Percentiles rank a stretch among this genome's conserved stretches.
These are phyloP conservation scores for Globisporangium okanoganense DNA, from an alignment of 352 stramenopile genomes.

Conservation along the genomic window DNA sequence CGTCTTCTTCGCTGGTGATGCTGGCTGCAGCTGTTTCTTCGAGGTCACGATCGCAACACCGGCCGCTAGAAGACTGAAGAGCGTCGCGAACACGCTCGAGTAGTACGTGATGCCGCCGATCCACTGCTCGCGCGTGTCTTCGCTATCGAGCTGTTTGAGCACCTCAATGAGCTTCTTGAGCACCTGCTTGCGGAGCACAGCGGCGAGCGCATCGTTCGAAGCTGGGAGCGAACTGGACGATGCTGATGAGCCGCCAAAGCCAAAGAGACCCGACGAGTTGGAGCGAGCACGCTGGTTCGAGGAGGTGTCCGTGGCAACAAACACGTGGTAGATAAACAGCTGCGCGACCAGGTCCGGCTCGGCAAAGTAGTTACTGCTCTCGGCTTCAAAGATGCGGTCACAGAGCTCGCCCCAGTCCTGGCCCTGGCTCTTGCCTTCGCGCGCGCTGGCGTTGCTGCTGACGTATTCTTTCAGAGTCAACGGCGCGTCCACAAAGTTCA, in stretches of 20 bases:
- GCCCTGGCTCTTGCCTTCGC: slow-evolving; percentile 30
- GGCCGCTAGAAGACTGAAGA: slow-evolving; percentile 43
- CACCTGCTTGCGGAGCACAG: slow-evolving; percentile 25
- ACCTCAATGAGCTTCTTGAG: slow-evolving; percentile 24
- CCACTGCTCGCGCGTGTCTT: slow-evolving; percentile 29
- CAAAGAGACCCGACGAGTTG: slow-evolving; percentile 8
- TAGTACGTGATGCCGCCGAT: slow-evolving; percentile 68
- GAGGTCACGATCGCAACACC: slow-evolving; percentile 33
- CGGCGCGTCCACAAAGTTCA: slow-evolving; percentile 35
- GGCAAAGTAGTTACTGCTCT: slow-evolving; percentile 78
- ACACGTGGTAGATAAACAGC: slow-evolving; percentile 41
- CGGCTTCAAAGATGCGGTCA: slow-evolving; percentile 71
- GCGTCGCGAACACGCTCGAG: slow-evolving; percentile 50
- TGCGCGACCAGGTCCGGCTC: slow-evolving; percentile 62
- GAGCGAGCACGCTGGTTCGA: slow-evolving; percentile 5
- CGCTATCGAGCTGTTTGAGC: slow-evolving; percentile 5
- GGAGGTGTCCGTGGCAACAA: slow-evolving; percentile 15
- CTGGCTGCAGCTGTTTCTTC: not conserved
- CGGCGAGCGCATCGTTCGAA: slow-evolving; percentile 5
- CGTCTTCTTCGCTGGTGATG: slow-evolving; percentile 1
- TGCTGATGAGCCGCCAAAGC: not conserved
- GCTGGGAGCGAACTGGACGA: not conserved
- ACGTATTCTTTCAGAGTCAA: slow-evolving; percentile 41
- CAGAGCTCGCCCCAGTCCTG: slow-evolving; percentile 57
- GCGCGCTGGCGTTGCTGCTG: slow-evolving; percentile 7